Conservation (phyloP, 2,329 filamentous ascomycete genomes). For the Beauveria pseudobassiana region DNA sequence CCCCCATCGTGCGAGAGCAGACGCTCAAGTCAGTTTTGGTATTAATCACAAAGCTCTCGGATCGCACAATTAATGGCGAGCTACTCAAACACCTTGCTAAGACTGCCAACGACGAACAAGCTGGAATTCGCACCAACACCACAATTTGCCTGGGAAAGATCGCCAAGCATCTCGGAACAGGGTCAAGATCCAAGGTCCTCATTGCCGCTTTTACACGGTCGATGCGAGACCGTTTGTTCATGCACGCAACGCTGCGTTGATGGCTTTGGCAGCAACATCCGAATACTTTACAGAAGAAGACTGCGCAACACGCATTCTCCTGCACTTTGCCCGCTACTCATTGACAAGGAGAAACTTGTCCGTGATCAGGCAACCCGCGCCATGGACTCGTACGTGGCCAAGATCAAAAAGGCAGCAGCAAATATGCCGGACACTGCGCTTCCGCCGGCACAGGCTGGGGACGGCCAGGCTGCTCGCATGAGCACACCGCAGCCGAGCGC, state of each 20-base stretch:
- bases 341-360: slow-evolving; percentile 94
- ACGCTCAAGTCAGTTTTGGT: slow-evolving; percentile 90
- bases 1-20: slow-evolving; percentile 88
- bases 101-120: slow-evolving; percentile 94
- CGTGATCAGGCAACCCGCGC: slow-evolving; percentile 89
- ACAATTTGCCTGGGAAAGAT: slow-evolving; percentile 97
- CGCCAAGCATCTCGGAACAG: slow-evolving; percentile 72
- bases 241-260: slow-evolving; percentile 78
- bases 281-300: slow-evolving; percentile 89
- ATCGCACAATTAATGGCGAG: slow-evolving; percentile 89
- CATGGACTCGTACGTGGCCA: slow-evolving; percentile 75
- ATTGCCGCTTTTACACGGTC: slow-evolving; percentile 88
- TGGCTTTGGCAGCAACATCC: slow-evolving; percentile 76
- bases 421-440: slow-evolving; percentile 74
- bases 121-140: slow-evolving; percentile 94
- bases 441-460: slow-evolving; percentile 53
- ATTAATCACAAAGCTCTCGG: slow-evolving; percentile 81
- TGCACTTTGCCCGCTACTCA: slow-evolving; percentile 70
- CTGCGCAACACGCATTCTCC: slow-evolving; percentile 74
- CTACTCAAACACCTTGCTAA: slow-evolving; percentile 85
- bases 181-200: slow-evolving; percentile 80
- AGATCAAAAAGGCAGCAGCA: slow-evolving; percentile 69
- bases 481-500: slow-evolving; percentile 65
- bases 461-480: slow-evolving; percentile 60
- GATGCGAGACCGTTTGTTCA: slow-evolving; percentile 87